Base-by-base conservation (phyloP, 2,329 filamentous ascomycete species). In the Trichoderma aggressivum region DNA sequence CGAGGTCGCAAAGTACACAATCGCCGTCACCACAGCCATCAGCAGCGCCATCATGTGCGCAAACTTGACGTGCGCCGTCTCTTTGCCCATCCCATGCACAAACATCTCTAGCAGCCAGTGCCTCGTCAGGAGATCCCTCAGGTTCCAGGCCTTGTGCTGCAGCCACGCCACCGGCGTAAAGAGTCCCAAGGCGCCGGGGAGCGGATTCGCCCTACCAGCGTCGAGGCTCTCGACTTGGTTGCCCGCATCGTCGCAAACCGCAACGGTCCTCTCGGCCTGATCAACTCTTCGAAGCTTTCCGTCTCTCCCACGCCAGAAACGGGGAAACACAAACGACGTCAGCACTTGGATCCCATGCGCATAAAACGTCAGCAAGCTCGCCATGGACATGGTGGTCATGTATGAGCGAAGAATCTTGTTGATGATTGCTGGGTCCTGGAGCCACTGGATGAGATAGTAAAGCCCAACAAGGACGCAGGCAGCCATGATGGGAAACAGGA, bases 401-500 rank as follows among this genome's bases (percentile, higher is more conserved):
- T 98, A 98, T 77, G 87, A 89, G 50, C 92, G 91, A 26, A 98
- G 83, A 50, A 97, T 87, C 80, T 91, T 92, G 83, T 95, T 98
- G 76, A 98, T 82, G 26, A 97, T 84, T 12, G 90, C 86, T 1
- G 94, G 91, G 77, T 97, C 93, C 74, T 95, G 86, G 70, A 98
- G 88, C 87, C 91, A 96, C 79, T 97, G 94, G 78, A 98, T 94
- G 72, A 97, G 85, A 76, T 94, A 91, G 83, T 98, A 98, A 14
- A 98, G 85, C 6, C 89, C 89, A 55, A 90, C 86, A 10, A 98
- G 87, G 1, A 91, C 89, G 11, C 85, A 77, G 2, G 90, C 93
- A 7, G 94, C 94, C 69, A 94, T 84, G 36, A 98, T 75, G 2
- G 95, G 96, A 74, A 98, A 92, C 76, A 97, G 80, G 75, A 98